Base-by-base conservation (phyloP, 495 filamentous ascomycete genomes). In the Lophium mytilinum region DNA sequence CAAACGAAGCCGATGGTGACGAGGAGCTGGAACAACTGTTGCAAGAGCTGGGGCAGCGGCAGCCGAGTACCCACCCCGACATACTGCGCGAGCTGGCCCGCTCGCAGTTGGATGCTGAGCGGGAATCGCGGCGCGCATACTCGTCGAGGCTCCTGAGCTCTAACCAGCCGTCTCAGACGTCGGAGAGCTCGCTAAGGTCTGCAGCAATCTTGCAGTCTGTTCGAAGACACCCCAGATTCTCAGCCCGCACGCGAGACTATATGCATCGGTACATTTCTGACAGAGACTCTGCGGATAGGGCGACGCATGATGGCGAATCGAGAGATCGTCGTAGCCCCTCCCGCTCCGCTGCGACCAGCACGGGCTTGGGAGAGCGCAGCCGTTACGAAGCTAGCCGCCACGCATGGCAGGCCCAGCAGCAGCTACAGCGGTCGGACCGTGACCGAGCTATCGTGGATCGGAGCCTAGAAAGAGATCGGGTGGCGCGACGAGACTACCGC, bases 1-100 rank as follows among this genome's bases (percentile, higher is more conserved):
- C 74, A 5, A 59, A 68, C 39, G 76, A 78, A 37, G 76, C 80
- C 40, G 72, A 77, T 35, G 79, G 82, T 35, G 76, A 77, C 24
- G 70, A 73, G 30, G 73, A 73, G 58, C 61, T 71, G 11, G 64
- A 73, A 30, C 53, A 56, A 36, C 66, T 72, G 33, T 59, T 74
- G 48, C 39, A 49, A 7, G 68, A 72, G 49, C 55, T 74, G 35
- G 52, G 71, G n/a, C 58, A 61, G 37, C 64, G 69, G 40, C 71
- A 72, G 40, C 64, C 71, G 2, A 61, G 66, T 40, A 69, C 70
- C 33, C 68, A 70, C 50, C 69, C 67, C 41, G 71, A 73, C 43
- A 63, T 68, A 30, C 58, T 69, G 43, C 55, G 68, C 9, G 67
- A 68, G 46, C 62, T 69, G 19, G 65, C 63, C 12, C 57, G 65